A percentile compares a stretch with the other conserved stretches of the same genome.
These are phyloP conservation scores for Rhynchosporium agropyri DNA, from an alignment of 2,329 filamentous ascomycete genomes.

Conservation along the genomic window DNA sequence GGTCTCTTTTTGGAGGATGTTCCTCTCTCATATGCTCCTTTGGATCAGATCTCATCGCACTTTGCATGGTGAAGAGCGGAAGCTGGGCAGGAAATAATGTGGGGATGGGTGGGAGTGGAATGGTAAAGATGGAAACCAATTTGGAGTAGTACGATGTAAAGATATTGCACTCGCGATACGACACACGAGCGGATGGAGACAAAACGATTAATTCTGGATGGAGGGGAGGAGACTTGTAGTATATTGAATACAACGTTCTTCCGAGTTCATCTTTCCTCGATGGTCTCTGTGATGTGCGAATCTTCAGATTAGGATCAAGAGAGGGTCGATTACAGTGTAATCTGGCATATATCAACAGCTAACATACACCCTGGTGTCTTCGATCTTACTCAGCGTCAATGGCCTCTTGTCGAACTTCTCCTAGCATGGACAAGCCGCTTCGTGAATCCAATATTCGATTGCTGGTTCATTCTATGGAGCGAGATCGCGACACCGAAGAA, in stretches of 20 bases:
- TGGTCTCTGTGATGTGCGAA: neutral
- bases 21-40: neutral
- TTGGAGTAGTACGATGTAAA: constrained; percentile 1
- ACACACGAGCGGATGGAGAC: neutral
- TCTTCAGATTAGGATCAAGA: neutral
- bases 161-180: neutral
- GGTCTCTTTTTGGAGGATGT: neutral
- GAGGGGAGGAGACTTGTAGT: neutral
- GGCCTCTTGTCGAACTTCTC: too few species aligned
- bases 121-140: neutral
- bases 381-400: too few species aligned
- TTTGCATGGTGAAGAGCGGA: neutral
- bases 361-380: too few species aligned
- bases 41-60: constrained; percentile 3
- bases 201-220: neutral
- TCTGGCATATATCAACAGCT: too few species aligned
- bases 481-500: too few species aligned
- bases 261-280: neutral
- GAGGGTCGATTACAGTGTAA: neutral
- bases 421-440: too few species aligned
- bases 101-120: neutral
- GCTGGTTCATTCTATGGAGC: too few species aligned
- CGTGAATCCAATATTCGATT: too few species aligned
- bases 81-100: neutral
- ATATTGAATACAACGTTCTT: constrained; percentile 8